These are phyloP conservation scores for Diutina mesorugosa DNA, from an alignment of 1,139 yeast species.

Conservation along the genomic window DNA sequence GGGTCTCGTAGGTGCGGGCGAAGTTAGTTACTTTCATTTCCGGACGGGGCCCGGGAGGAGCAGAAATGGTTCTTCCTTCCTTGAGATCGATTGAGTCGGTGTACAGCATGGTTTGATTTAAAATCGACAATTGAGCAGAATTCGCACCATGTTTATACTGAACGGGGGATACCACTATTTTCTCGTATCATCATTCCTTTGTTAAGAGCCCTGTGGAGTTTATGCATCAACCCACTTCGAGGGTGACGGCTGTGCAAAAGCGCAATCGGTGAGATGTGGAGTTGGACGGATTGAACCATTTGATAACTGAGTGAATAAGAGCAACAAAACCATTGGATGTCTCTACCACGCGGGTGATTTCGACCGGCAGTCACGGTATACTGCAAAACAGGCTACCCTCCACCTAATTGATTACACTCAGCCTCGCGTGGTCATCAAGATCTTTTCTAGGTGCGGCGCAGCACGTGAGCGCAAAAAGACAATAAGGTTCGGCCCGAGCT, in stretches of 20 bases:
- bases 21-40: slow-evolving; percentile 12
- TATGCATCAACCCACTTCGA: background rate
- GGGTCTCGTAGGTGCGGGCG: slow-evolving; percentile 25
- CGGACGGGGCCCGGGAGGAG: slow-evolving; percentile 3
- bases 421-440: background rate
- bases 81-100: background rate
- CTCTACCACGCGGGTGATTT: no score
- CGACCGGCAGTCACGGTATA: no score
- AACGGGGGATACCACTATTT: background rate
- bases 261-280: no score
- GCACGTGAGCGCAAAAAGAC: background rate
- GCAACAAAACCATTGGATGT: no score
- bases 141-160: background rate
- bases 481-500: background rate
- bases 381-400: no score
- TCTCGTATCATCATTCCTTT: background rate
- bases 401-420: no score
- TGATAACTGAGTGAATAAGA: no score
- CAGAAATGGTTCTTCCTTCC: background rate
- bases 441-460: background rate
- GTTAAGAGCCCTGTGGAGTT: background rate
- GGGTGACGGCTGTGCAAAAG: background rate
- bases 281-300: no score
- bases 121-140: background rate
- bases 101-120: background rate